A percentile compares a stretch with the other conserved stretches of the same genome.
These are phyloP conservation scores for Zygoascus flipseniorum DNA, from an alignment of 805 yeast genomes.

Conservation along the genomic window DNA sequence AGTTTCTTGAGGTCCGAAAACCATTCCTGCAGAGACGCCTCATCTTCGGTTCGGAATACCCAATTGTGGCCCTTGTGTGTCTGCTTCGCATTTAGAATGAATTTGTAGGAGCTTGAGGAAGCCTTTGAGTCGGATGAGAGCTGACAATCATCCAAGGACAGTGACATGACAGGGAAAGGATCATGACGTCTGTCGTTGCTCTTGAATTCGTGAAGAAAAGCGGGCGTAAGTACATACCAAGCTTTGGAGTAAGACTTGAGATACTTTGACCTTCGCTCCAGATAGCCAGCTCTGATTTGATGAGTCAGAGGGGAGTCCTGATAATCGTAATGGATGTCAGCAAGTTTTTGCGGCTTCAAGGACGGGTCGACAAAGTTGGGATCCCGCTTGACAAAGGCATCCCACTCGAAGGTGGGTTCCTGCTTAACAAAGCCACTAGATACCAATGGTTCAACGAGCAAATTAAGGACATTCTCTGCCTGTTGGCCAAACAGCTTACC, in stretches of 20 bases:
- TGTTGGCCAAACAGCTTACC: constrained; percentile 52
- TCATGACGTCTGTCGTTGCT: constrained; percentile 74
- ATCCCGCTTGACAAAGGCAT: constrained; percentile 66
- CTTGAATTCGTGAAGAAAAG: constrained; percentile 85
- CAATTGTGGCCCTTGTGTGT: constrained; percentile 82
- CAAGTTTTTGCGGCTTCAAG: constrained; percentile 51
- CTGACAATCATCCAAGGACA: constrained; percentile 69
- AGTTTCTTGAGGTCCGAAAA: constrained; percentile 64
- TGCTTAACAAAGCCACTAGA: constrained; percentile 69
- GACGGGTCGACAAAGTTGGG: constrained; percentile 58
- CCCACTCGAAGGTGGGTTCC: constrained; percentile 84
- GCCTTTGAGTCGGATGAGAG: constrained; percentile 76
- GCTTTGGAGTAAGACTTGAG: constrained; percentile 85
- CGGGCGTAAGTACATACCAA: constrained; percentile 85
- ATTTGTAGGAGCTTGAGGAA: constrained; percentile 43
- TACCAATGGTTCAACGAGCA: constrained; percentile 55
- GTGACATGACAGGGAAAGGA: constrained; percentile 72
- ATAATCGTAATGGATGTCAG: constrained; percentile 57
- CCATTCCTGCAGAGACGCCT: constrained; percentile 77
- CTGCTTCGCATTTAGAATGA: constrained; percentile 68
- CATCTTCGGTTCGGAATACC: constrained; percentile 88
- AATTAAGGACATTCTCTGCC: constrained; percentile 27
- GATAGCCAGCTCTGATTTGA: constrained; percentile 64
- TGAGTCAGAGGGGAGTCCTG: constrained; percentile 61
- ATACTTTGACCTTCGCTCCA: constrained; percentile 87